Base-by-base conservation (phyloP, 768 basidiomycete genomes). In the Gymnopilus junonius region DNA sequence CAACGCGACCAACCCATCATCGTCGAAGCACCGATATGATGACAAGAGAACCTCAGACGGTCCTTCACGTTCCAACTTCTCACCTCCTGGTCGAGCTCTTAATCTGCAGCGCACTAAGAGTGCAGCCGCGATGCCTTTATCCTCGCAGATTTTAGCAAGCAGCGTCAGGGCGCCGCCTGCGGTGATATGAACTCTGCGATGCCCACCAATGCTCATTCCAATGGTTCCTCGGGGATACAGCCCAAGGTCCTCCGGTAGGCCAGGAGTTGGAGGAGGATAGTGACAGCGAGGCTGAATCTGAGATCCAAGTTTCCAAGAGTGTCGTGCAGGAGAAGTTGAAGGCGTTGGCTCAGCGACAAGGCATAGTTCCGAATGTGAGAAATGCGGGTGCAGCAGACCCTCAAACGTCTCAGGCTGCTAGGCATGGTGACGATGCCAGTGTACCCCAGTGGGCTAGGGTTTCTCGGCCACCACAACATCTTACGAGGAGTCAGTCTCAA, bases 231-330 rank as follows among this genome's bases (percentile, higher is more conserved):
- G 14, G 73, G 84, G 81, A 6, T 89, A 91, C 65, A 78, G 88
- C 88, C n/a, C 8, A 87, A 85, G 69, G 87, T 8, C 85, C 83
- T 4, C 91, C 90, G 1, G 78, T 83, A 59, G 88, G 82, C 23
- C 78, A 79, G 66, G 91, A 91, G 71, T 75, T 92, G 79, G 91
- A 92, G 63, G 85, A 88, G n/a, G 83, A 85, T 23, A 87, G 82
- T 60, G 86, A 79, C 17, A 82, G 77, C 40, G 86, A 87, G 15
- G 77, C 82, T 1, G 73, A 74, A 14, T 70, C 67, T 10, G 76
- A 73, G n/a, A n/a, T n/a, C n/a, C n/a, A n/a, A 67, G 74, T 91
- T 21, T 87, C 90, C 25, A 81, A 80, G 73, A 91, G 89, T 54
- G 81, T 89, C 32, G 92, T 90, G 12, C 87, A 92, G 67, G 85